These are phyloP conservation scores for Aspergillus tanneri DNA, from an alignment of 2,329 filamentous ascomycete species.

Conservation along the genomic window DNA sequence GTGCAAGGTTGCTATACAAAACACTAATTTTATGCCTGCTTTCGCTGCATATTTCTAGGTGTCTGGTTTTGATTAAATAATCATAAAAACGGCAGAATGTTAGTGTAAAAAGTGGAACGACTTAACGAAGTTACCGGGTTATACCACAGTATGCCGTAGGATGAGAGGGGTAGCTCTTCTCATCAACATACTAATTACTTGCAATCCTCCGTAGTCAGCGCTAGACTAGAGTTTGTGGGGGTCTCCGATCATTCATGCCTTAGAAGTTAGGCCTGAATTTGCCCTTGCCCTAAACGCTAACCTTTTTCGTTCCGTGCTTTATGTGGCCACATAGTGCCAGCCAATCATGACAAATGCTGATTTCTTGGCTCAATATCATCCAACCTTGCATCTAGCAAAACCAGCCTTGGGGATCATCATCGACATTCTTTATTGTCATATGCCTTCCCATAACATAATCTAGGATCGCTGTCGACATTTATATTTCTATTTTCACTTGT, in stretches of 20 bases:
- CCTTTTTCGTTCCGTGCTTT: background rate
- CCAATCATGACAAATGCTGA: constrained; percentile 10
- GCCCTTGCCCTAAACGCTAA: constrained; percentile 24
- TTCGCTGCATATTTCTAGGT: too few species aligned
- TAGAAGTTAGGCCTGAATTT: constrained; percentile 12
- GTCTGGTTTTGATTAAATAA: too few species aligned
- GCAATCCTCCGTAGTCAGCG: background rate
- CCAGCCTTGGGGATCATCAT: background rate
- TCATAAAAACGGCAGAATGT: too few species aligned
- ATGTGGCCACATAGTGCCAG: background rate
- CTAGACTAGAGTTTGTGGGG: too few species aligned
- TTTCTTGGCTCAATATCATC: constrained; percentile 2
- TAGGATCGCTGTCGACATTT: background rate
- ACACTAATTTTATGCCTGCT: too few species aligned
- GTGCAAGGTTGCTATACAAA: too few species aligned
- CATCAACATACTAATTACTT: background rate
- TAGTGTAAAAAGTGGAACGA: too few species aligned
- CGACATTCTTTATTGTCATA: background rate
- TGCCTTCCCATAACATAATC: background rate
- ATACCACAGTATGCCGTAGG: background rate
- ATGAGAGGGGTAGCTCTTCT: background rate
- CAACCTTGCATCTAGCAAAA: background rate
- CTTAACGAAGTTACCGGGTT: too few species aligned
- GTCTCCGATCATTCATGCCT: constrained; percentile 7
- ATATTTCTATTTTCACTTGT: background rate